phyloP scores from a whole-genome alignment of 2,329 filamentous ascomycete genomes.

The Metarhizium brunneum region DNA sequence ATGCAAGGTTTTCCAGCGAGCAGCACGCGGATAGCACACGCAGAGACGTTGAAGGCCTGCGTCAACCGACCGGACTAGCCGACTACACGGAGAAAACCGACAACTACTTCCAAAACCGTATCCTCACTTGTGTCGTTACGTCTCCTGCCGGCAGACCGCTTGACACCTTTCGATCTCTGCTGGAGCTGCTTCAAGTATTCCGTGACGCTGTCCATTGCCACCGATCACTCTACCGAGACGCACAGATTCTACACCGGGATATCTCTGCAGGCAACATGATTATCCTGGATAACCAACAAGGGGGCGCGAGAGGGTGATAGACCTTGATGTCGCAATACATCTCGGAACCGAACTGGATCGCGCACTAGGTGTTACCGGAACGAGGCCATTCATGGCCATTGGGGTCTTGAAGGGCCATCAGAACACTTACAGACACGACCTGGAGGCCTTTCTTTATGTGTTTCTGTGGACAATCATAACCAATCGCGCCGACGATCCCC shows the following conservation, averaged over 20 bases:
- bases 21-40: background rate
- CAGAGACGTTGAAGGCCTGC: background rate
- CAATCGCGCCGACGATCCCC: constrained; percentile 2
- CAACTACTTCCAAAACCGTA: constrained; percentile 10
- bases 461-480: constrained; percentile 9
- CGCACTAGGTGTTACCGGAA: constrained; percentile 7
- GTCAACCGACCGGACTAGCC: constrained; percentile 4
- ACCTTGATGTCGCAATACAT: constrained; percentile 11
- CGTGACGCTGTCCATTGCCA: constrained; percentile 13
- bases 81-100: constrained; percentile 7
- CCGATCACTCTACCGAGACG: constrained; percentile 8
- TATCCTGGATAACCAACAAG: constrained; percentile 3
- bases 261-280: constrained; percentile 13
- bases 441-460: constrained; percentile 20
- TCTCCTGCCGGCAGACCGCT: constrained; percentile 13
- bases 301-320: constrained; percentile 9
- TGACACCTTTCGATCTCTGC: constrained; percentile 8
- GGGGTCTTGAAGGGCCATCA: constrained; percentile 6
- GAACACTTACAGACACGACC: constrained; percentile 16
- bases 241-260: constrained; percentile 9
- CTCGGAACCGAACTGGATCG: constrained; percentile 3
- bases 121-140: constrained; percentile 11
- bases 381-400: constrained; percentile 17
- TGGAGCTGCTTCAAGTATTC: constrained; percentile 11
- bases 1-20: constrained; percentile 6